Conservation (phyloP, 2,329 filamentous ascomycete species). For the Cadophora malorum region DNA sequence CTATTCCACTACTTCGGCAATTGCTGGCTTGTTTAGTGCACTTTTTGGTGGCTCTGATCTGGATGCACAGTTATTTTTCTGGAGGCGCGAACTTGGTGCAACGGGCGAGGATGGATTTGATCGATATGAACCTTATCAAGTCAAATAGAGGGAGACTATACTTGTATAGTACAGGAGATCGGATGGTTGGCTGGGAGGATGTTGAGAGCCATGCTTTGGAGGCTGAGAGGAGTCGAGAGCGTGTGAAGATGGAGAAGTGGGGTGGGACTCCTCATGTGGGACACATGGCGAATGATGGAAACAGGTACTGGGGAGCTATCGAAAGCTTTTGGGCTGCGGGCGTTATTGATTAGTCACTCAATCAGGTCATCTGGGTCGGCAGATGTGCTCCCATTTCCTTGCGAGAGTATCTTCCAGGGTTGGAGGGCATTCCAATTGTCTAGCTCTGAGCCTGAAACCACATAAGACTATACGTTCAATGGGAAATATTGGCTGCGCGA, state of each 20-base stretch:
- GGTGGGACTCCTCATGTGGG: constrained; percentile 36
- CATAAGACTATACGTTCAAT: too few relatives aligned
- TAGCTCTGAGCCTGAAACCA: too few relatives aligned
- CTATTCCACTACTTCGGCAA: constrained; percentile 29
- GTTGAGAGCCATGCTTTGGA: constrained; percentile 41
- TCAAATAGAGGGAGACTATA: constrained; percentile 35
- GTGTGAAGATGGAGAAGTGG: constrained; percentile 34
- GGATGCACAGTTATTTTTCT: constrained; percentile 11
- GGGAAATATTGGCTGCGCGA: too few relatives aligned
- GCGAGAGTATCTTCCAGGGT: too few relatives aligned
- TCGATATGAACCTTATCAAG: constrained; percentile 32
- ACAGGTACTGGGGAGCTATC: constrained; percentile 39
- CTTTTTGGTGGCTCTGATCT: constrained; percentile 20
- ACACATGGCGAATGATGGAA: constrained; percentile 33
- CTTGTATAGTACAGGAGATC: constrained; percentile 39
- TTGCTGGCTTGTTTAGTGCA: constrained; percentile 26
- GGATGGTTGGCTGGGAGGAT: constrained; percentile 36
- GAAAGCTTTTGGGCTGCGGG: constrained; percentile 39
- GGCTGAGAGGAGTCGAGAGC: constrained; percentile 33
- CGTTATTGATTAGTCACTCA: too few relatives aligned
- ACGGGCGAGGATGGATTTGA: constrained; percentile 29
- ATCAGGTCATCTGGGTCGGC: too few relatives aligned
- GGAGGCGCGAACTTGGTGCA: constrained; percentile 32
- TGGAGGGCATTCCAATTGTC: too few relatives aligned
- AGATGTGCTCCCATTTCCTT: too few relatives aligned